These are phyloP conservation scores for Mercurialis annua DNA, from an alignment of 345 rosid species.

Conservation along the genomic window DNA sequence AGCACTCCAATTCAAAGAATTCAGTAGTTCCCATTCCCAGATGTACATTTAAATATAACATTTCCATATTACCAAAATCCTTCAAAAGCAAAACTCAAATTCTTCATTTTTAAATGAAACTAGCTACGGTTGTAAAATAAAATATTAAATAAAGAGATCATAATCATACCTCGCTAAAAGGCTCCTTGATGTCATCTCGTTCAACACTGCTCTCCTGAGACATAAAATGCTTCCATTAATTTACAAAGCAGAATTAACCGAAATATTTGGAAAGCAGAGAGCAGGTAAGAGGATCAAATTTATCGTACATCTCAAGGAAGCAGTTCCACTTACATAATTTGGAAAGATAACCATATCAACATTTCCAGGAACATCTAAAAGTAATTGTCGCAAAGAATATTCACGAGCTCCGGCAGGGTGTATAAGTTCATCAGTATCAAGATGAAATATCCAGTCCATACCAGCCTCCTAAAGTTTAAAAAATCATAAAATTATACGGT, in stretches of 20 bases:
- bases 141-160: conserved; percentile 7
- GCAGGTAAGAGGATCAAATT: not conserved
- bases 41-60: not conserved
- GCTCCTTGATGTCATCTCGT: conserved; percentile 80
- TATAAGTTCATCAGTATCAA: conserved; percentile 88
- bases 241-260: conserved; percentile 4
- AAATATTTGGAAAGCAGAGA: conserved; percentile 9
- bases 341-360: conserved; percentile 81
- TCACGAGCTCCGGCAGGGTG: conserved; percentile 78
- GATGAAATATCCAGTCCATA: conserved; percentile 93
- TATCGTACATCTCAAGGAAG: conserved; percentile 9
- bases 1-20: not conserved
- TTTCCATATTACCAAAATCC: not conserved
- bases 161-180: conserved; percentile 84
- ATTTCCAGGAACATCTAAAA: conserved; percentile 57
- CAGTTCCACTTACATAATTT: conserved; percentile 72
- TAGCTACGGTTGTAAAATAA: not conserved
- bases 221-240: conserved; percentile 19
- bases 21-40: not conserved
- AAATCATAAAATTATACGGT: too few relatives aligned
- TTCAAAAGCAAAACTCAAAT: not conserved
- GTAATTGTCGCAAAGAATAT: conserved; percentile 74
- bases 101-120: not conserved
- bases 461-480: conserved; percentile 51
- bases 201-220: conserved; percentile 93